Evolutionary conservation across 169 alveolate genomes (phyloP), one percentile per base, ranked within the genome.

Genomic region (Ophryocystis elektroscirrha): DNA sequence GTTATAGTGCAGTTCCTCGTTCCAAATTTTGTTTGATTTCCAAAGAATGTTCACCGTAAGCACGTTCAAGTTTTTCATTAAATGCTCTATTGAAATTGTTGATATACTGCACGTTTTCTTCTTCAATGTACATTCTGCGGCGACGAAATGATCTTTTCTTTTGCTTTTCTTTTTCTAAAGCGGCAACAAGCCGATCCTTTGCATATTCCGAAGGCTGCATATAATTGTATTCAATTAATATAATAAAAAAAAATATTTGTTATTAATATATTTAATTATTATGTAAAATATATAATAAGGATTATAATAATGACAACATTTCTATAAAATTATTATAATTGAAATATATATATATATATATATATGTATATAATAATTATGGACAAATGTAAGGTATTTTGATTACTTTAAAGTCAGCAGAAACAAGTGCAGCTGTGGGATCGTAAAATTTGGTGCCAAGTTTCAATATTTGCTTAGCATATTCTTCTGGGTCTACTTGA

Each of bases 1-100:
- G 9, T 76, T 64, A 83, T 37, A 83, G 49, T 22, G 88, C 89
- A 6, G 87, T 74, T 19, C 93, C 89, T 25, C 87, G 62, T 53
- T 79, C 90, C 54, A 83, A 52, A 59, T 83, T 83, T 47, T 70
- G 83, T 55, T 69, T 76, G 67, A 74, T 69, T 48, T 76, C 89
- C 30, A 57, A 62, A 16, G 87, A 58, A 56, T 74, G 74, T 29
- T 61, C 69, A 4, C 83, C 81, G 59, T 71, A 83, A 29, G 74
- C 59, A 29, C 90, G 46, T 26, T 78, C 82, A 41, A 83, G 59
- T 51, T 78, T 83, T 63, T 76, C 56, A 73, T 83, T 83, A 59
- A 55, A 83, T 26, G 63, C 72, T 36, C 76, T 66, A 52, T 83
- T 83, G 35, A 89, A 56, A 55, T 78, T 81, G 63, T 80, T 80